Conservation (phyloP, 2,329 filamentous ascomycete genomes). For the Periconia sp. region DNA sequence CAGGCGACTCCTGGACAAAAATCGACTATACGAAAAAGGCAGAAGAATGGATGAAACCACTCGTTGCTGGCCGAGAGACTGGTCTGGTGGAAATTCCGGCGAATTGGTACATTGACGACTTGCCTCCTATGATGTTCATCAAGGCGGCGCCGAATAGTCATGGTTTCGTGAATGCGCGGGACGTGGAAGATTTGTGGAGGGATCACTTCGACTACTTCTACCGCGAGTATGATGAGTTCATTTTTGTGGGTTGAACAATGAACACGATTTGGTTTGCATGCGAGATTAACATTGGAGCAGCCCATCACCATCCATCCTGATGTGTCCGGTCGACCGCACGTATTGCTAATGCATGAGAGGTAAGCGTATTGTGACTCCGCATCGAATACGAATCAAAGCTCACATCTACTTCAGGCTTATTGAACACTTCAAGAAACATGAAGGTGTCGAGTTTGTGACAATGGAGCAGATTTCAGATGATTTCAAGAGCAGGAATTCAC, state of each 20-base stretch:
- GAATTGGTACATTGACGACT: constrained; percentile 63
- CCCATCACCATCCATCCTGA: constrained; percentile 78
- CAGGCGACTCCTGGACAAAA: constrained; percentile 67
- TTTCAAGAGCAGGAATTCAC: constrained; percentile 67
- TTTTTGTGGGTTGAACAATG: constrained; percentile 50
- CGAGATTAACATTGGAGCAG: background rate
- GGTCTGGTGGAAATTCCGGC: constrained; percentile 68
- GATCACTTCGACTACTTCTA: constrained; percentile 76
- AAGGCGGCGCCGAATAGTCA: constrained; percentile 67
- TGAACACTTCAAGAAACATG: constrained; percentile 66
- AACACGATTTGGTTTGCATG: background rate
- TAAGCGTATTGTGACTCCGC: constrained; percentile 29
- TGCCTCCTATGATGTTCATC: constrained; percentile 72
- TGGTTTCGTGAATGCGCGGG: constrained; percentile 58
- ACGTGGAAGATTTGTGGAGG: constrained; percentile 66
- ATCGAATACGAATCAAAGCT: constrained; percentile 1
- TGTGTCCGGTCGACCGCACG: constrained; percentile 65
- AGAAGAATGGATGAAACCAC: constrained; percentile 67
- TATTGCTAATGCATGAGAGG: constrained; percentile 72
- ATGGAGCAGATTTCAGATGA: constrained; percentile 73
- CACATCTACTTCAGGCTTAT: constrained; percentile 54
- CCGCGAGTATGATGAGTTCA: constrained; percentile 73
- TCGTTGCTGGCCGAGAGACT: constrained; percentile 60
- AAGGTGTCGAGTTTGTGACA: constrained; percentile 67
- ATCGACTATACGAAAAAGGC: constrained; percentile 67